A percentile compares a stretch with the other conserved stretches of the same genome.
These are phyloP conservation scores for Helenozyma rhizophorensis DNA, from an alignment of 805 yeast genomes.

Conservation along the genomic window DNA sequence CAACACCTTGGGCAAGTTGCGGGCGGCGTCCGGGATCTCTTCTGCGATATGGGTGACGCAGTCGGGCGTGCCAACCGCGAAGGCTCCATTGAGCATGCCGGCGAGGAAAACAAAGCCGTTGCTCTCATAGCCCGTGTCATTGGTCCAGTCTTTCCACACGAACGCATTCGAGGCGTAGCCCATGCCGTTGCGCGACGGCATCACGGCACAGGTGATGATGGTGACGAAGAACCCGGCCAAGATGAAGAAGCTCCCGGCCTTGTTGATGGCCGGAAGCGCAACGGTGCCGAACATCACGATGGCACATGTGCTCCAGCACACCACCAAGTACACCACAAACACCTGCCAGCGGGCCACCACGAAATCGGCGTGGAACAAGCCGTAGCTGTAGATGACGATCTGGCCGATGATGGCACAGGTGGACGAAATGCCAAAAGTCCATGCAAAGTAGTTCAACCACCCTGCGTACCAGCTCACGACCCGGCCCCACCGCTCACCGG, in stretches of 20 bases:
- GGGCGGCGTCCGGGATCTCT: no score
- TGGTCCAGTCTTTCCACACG: no score
- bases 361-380: neutral
- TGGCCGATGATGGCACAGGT: neutral
- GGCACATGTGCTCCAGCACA: neutral
- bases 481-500: no score
- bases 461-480: neutral
- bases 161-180: no score
- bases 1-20: conserved; percentile 64
- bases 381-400: neutral
- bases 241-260: neutral
- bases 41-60: no score
- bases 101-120: no score
- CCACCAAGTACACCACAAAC: neutral
- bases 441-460: neutral
- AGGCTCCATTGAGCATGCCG: no score
- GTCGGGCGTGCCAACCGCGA: no score
- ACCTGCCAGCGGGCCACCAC: neutral
- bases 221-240: no score
- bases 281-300: neutral
- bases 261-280: neutral
- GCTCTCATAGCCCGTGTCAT: no score
- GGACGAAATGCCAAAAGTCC: neutral
- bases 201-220: no score
- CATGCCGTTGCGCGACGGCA: no score